Evolutionary conservation across 2,329 filamentous ascomycete species (phyloP).

Genomic region (Ascochyta viciae-villosae): DNA sequence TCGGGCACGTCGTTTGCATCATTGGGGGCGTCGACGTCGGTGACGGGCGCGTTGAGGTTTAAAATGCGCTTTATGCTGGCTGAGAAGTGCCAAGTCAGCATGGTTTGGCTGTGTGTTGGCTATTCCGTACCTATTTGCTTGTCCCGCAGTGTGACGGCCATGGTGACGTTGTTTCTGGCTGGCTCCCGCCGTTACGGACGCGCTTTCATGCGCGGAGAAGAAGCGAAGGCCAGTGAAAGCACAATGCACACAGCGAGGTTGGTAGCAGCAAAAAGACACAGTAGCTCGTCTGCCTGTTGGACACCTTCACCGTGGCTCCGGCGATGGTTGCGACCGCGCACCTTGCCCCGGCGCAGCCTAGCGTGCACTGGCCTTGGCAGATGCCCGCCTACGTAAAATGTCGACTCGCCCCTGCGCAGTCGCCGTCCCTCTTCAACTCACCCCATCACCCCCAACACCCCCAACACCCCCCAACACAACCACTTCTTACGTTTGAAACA

Average conservation of each 20-base stretch:
- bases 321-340: conserved; percentile 17
- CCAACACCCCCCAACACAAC: conserved; percentile 20
- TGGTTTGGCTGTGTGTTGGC: not conserved
- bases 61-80: conserved; percentile 94
- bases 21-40: conserved; percentile 67
- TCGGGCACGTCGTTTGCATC: conserved; percentile 50
- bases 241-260: not conserved
- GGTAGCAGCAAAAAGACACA: conserved; percentile 22
- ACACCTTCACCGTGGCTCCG: conserved; percentile 11
- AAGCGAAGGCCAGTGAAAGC: not conserved
- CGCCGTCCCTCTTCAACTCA: conserved; percentile 36
- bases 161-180: conserved; percentile 29
- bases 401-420: conserved; percentile 30
- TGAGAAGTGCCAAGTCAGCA: conserved; percentile 48
- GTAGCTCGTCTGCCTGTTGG: conserved; percentile 28
- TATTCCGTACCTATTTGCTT: conserved; percentile 63
- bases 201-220: conserved; percentile 33
- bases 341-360: conserved; percentile 28
- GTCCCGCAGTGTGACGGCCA: conserved; percentile 63
- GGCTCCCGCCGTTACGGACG: conserved; percentile 33
- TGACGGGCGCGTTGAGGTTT: conserved; percentile 81
- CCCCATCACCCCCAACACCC: not conserved
- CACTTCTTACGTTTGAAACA: conserved; percentile 40
- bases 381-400: conserved; percentile 29
- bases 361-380: conserved; percentile 29